Evolutionary conservation across 2,329 filamentous ascomycete genomes (phyloP).

Genomic region (Rutstroemia sp.): DNA sequence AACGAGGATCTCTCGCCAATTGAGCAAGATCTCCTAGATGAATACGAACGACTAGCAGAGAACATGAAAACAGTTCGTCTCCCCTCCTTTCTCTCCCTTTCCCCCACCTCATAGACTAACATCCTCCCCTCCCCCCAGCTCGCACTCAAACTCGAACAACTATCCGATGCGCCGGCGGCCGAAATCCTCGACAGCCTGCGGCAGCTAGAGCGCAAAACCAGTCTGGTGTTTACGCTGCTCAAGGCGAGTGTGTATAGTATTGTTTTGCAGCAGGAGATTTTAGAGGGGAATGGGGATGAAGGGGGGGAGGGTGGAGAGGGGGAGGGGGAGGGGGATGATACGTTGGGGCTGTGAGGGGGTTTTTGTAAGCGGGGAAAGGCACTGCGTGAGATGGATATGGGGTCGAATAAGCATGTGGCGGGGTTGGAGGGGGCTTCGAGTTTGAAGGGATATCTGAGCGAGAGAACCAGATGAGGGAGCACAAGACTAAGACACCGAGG

Average conservation of each 20-base stretch:
- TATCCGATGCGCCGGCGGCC: slow-evolving; percentile 64
- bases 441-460: neutral
- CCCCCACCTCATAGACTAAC: neutral
- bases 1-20: slow-evolving; percentile 59
- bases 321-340: neutral
- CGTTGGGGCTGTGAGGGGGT: neutral
- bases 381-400: neutral
- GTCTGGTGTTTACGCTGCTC: slow-evolving; percentile 86
- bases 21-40: slow-evolving; percentile 90
- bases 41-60: slow-evolving; percentile 78
- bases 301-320: neutral
- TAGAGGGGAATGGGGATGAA: slow-evolving; percentile 13
- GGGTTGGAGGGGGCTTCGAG: neutral
- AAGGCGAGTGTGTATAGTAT: slow-evolving; percentile 99
- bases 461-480: neutral
- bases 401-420: neutral
- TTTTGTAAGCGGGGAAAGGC: neutral
- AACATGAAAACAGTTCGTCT: slow-evolving; percentile 78
- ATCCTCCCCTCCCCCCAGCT: slow-evolving; percentile 36
- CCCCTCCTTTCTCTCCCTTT: neutral
- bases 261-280: slow-evolving; percentile 94
- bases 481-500: too few relatives aligned
- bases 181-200: slow-evolving; percentile 82
- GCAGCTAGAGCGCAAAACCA: slow-evolving; percentile 88
- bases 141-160: slow-evolving; percentile 51